Base-by-base conservation (phyloP, 495 filamentous ascomycete genomes). In the Chaetomium tenue region DNA sequence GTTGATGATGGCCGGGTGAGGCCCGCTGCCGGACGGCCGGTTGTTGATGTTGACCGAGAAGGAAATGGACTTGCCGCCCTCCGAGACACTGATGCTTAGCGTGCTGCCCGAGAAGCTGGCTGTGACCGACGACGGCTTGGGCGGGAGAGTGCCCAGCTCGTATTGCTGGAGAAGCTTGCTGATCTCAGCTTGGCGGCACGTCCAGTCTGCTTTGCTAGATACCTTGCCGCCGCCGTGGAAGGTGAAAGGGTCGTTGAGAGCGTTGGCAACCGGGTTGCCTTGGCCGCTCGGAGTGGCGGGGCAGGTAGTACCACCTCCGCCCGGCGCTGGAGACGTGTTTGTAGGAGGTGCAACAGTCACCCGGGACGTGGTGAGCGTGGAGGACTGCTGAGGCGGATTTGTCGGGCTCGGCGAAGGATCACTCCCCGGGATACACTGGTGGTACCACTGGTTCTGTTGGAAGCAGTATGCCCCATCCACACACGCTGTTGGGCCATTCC, bases 221-320 rank as follows among this genome's bases (percentile, higher is more conserved):
- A 86, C 79, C 59, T 77, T 75, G 47, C 28, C 67, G 42, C 82
- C 82, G 52, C 77, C 75, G 53, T 78, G 68, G 67, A 79, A 81
- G 26, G 72, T 79, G 70, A 83, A 85, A 22, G 82, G 83, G 71
- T 84, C 77, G 4, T 79, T 80, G 11, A 85, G 77, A 63, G 63
- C 59, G 44, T 70, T 63, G n/a, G 71, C 63, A 13, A 66, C 61
- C 0, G 70, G 61, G 15, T 15, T 51, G 18, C 63, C 60, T 2
- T 69, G 26, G 47, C 66, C 63, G 46, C 25, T 50, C 8, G 71
- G 71, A 8, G 51, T 57, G 28, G 59, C 37, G 0, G 71, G 71
- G 66, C 71, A 72, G 12, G 64, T 33, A 2, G 55, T 57, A n/a
- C 37, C n/a, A 4, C 66, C 57, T 8, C 65, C 62, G 0, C 54